These are phyloP conservation scores for Holtermanniella nyarrowii DNA, from an alignment of 768 basidiomycete species.

Conservation along the genomic window DNA sequence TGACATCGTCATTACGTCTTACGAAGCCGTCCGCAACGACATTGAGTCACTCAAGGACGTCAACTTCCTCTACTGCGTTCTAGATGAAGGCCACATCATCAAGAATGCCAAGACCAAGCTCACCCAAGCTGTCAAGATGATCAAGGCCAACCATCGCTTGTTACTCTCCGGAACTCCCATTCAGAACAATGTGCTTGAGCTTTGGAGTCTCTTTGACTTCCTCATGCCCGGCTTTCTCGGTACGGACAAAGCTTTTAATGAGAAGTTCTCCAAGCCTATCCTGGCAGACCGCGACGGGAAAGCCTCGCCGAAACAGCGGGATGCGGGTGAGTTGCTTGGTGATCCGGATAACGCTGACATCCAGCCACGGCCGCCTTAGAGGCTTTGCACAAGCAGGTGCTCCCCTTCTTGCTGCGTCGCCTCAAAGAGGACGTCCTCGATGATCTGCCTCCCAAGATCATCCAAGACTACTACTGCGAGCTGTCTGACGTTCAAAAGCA, in stretches of 20 bases:
- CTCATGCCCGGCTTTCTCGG: slow-evolving; percentile 98
- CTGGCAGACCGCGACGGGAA: slow-evolving; percentile 90
- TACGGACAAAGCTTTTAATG: slow-evolving; percentile 87
- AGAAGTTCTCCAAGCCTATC: slow-evolving; percentile 91
- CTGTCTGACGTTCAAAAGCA: slow-evolving; percentile 86
- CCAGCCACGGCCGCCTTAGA: slow-evolving; percentile 86
- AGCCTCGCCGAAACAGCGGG: slow-evolving; percentile 66
- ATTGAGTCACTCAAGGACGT: slow-evolving; percentile 60
- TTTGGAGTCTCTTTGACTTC: slow-evolving; percentile 99
- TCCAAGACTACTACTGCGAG: slow-evolving; percentile 98
- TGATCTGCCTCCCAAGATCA: slow-evolving; percentile 96
- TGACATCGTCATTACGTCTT: slow-evolving; percentile 94
- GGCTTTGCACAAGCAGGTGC: slow-evolving; percentile 92
- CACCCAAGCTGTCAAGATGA: slow-evolving; percentile 85
- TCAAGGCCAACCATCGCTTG: slow-evolving; percentile 82
- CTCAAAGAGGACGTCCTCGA: slow-evolving; percentile 93
- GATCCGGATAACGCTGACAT: neutral
- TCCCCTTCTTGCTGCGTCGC: slow-evolving; percentile 93
- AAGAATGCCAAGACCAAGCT: slow-evolving; percentile 98
- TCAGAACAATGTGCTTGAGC: slow-evolving; percentile 94
- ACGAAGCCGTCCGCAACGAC: slow-evolving; percentile 95
- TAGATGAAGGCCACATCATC: slow-evolving; percentile 97
- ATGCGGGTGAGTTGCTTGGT: slow-evolving; percentile 60
- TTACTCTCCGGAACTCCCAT: slow-evolving; percentile 96
- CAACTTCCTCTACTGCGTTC: slow-evolving; percentile 88